Conservation (phyloP, 2,329 filamentous ascomycete genomes). For the Curvularia spicifera region DNA sequence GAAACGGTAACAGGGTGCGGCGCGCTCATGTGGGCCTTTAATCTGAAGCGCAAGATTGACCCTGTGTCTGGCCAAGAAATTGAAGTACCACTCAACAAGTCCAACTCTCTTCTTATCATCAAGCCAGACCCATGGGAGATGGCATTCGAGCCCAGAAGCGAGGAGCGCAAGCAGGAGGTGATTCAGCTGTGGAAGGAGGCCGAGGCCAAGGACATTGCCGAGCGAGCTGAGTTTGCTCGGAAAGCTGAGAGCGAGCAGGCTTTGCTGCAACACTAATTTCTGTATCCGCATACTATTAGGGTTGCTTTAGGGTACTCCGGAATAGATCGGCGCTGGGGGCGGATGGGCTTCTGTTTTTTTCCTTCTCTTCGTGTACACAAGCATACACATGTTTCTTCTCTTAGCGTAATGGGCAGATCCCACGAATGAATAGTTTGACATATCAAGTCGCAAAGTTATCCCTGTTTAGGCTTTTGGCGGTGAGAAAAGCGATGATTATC, state of each 20-base stretch:
- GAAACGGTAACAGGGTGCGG: conserved; percentile 60
- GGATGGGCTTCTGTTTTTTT: background rate
- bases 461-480: too few species aligned
- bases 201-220: conserved; percentile 46
- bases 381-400: background rate
- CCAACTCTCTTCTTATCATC: conserved; percentile 63
- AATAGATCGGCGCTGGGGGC: conserved; percentile 10
- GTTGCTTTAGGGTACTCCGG: conserved; percentile 5
- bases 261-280: conserved; percentile 9
- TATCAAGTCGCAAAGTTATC: background rate
- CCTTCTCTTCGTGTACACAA: background rate
- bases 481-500: background rate
- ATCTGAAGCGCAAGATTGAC: conserved; percentile 58
- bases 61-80: conserved; percentile 50
- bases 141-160: conserved; percentile 60
- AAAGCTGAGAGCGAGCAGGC: conserved; percentile 29
- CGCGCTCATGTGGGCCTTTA: conserved; percentile 57
- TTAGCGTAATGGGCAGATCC: background rate
- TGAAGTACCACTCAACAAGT: conserved; percentile 57
- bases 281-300: conserved; percentile 1
- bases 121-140: conserved; percentile 64
- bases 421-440: background rate
- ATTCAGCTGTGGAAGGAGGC: conserved; percentile 45
- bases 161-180: conserved; percentile 43
- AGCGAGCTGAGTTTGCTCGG: conserved; percentile 46